These are phyloP conservation scores for Ganoderma multipileum DNA, from an alignment of 1,284 basidiomycete genomes.

Conservation along the genomic window DNA sequence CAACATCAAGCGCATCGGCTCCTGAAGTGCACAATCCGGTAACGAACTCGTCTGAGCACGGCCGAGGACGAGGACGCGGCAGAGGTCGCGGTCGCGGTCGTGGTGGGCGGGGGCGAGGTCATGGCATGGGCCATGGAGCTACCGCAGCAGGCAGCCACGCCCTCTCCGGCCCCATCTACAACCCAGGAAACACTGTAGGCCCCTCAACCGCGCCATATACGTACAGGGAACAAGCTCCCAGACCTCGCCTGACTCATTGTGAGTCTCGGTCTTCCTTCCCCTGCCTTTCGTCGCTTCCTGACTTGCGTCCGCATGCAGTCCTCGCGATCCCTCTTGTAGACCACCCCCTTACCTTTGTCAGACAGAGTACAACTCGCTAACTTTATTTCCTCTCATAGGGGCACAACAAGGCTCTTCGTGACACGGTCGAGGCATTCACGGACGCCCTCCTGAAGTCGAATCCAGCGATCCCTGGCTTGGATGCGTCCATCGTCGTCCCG, in stretches of 20 bases:
- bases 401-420: constrained; percentile 53
- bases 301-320: constrained; percentile 24
- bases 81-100: constrained; percentile 9
- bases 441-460: constrained; percentile 43
- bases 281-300: not conserved
- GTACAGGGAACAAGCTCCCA: constrained; percentile 19
- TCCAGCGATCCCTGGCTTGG: constrained; percentile 59
- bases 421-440: constrained; percentile 53
- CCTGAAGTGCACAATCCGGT: too few relatives aligned
- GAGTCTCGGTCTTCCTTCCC: constrained; percentile 6
- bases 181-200: not conserved
- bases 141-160: not conserved
- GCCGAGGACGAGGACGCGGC: constrained; percentile 17
- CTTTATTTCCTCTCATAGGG: constrained; percentile 46
- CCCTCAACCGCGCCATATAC: not conserved
- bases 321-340: constrained; percentile 33
- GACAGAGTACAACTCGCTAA: not conserved
- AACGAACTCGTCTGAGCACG: not conserved
- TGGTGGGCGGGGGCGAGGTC: not conserved
- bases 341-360: not conserved
- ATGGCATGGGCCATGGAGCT: not conserved
- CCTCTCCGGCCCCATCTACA: not conserved
- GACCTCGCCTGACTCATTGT: constrained; percentile 39
- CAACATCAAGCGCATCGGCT: not conserved
- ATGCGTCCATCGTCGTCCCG: constrained; percentile 62